Evolutionary conservation across 2,329 filamentous ascomycete genomes (phyloP).

Genomic region (Ophiognomonia clavigignenti-juglandacearum): DNA sequence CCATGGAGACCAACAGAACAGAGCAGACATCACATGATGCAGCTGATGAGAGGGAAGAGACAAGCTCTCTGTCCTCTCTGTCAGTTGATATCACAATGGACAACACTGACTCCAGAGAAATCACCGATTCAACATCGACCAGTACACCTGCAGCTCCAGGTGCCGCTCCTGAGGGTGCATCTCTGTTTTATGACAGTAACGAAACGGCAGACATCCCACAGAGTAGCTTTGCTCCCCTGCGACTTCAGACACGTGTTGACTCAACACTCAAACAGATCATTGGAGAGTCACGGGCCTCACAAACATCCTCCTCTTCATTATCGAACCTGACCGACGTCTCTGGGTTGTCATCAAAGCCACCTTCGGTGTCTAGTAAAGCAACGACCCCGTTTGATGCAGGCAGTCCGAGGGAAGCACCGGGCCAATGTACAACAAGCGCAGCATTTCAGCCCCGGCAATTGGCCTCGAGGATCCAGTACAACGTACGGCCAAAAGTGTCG

Average conservation of each 20-base stretch:
- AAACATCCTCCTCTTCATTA: conserved; percentile 50
- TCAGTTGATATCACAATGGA: not conserved
- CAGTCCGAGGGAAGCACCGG: conserved; percentile 27
- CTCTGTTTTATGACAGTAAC: not conserved
- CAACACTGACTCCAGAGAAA: not conserved
- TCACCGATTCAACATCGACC: not conserved
- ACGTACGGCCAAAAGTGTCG: conserved; percentile 71
- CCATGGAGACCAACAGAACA: not conserved
- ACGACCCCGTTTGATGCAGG: conserved; percentile 53
- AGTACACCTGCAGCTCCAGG: not conserved
- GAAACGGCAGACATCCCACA: not conserved
- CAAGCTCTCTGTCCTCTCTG: too few relatives aligned
- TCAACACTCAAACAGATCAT: conserved; percentile 12
- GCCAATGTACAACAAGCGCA: conserved; percentile 15
- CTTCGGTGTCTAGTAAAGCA: conserved; percentile 56
- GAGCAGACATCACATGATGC: not conserved
- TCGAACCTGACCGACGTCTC: conserved; percentile 50
- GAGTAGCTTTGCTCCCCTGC: too few relatives aligned
- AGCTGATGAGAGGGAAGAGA: too few relatives aligned
- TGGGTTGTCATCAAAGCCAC: conserved; percentile 49
- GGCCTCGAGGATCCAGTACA: conserved; percentile 38
- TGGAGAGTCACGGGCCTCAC: conserved; percentile 30
- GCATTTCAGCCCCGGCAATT: conserved; percentile 22
- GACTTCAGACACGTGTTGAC: conserved; percentile 4
- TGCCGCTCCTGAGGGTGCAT: not conserved